Base-by-base conservation (phyloP, 1,284 basidiomycete genomes). In the Microbotryum intermedium region DNA sequence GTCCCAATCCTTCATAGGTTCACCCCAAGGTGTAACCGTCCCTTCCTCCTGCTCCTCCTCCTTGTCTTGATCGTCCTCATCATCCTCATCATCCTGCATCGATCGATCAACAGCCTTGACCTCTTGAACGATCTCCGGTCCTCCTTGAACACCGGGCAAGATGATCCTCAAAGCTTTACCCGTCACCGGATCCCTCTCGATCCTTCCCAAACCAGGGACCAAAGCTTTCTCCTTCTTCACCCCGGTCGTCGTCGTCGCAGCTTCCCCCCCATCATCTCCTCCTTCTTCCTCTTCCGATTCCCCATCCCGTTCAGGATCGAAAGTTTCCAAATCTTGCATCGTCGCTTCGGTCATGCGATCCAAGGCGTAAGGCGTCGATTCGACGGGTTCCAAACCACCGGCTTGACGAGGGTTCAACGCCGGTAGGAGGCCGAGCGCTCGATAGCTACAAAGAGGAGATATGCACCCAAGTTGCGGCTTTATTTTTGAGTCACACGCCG, bases 91-190 rank as follows among this genome's bases (percentile, higher is more conserved):
- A 26, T 62, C 62, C 47, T 64, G 64, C 43, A 63, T 69, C 30
- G 67, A 39, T 20, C 42, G 25, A 30, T 43, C 26, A 48, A 49
- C 47, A 25, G 65, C 69, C 56, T 69, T 71, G 1, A 71, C 73
- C 44, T 70, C 71, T 34, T 73, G 74, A 2, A 62, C 66, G 11
- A 63, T 46, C 28, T 73, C 70, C 21, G 79, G 79, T n/a, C 70
- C 72, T 0, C 75, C 73, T 26, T 75, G 72, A 18, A 82, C 83
- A 28, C 82, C 82, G 20, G 80, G 76, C 61, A 95, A 75, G 71
- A 92, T 83, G 50, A 97, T 80, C 61, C 84, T 81, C 45, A 92
- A 72, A 42, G 94, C 79, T 67, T 87, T 87, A 42, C 93, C 94
- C 4, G 81, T 77, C 50, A 81, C 84, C 91, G 81, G 55, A 92